Conservation (phyloP, 352 stramenopile species). For the Phytophthora hibernalis region DNA sequence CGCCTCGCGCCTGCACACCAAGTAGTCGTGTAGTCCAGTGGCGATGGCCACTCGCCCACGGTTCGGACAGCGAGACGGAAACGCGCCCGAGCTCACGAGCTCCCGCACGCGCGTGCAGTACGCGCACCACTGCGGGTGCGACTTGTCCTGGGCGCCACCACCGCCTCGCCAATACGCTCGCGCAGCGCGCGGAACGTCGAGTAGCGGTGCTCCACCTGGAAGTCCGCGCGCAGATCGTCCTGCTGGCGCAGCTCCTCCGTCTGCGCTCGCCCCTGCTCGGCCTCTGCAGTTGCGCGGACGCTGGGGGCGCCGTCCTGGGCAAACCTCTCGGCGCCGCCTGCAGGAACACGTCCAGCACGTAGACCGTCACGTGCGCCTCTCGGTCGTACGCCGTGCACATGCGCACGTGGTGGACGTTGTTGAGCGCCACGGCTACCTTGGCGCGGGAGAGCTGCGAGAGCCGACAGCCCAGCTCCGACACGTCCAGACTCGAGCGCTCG, state of each 20-base stretch:
- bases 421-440: conserved; percentile 55
- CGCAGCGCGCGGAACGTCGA: conserved; percentile 62
- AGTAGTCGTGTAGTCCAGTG: conserved; percentile 20
- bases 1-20: conserved; percentile 40
- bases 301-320: conserved; percentile 11
- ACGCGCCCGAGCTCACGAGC: conserved; percentile 44
- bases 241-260: conserved; percentile 29
- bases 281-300: not conserved
- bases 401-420: conserved; percentile 64
- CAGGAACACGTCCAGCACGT: conserved; percentile 61
- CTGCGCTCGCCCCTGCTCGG: conserved; percentile 23
- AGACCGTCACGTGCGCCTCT: conserved; percentile 41
- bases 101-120: conserved; percentile 62
- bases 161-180: conserved; percentile 35
- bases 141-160: conserved; percentile 31
- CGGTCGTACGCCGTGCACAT: conserved; percentile 49
- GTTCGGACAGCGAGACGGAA: conserved; percentile 53
- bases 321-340: conserved; percentile 53
- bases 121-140: conserved; percentile 65
- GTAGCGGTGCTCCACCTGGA: conserved; percentile 65
- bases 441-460: conserved; percentile 40
- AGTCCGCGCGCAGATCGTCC: conserved; percentile 37
- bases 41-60: conserved; percentile 25
- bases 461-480: conserved; percentile 14
- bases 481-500: conserved; percentile 34